Percentiles rank a stretch among this genome's conserved stretches.
Conservation (phyloP, 2,329 filamentous ascomycete genomes). For the Chaetomiaceae sp. region DNA sequence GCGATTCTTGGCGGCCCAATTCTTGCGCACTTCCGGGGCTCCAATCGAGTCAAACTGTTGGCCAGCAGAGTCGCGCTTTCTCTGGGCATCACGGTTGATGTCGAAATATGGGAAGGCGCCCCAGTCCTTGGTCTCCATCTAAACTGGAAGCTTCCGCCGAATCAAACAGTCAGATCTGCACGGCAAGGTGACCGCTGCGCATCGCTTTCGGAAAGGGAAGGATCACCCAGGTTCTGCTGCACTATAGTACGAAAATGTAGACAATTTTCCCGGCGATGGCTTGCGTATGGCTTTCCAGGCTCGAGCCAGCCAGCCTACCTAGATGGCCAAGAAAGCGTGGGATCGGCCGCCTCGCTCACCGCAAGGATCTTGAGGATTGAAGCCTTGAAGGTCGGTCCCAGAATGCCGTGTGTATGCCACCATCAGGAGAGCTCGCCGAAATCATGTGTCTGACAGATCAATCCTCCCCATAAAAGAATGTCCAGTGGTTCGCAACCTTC, state of each 20-base stretch:
- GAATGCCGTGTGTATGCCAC: not conserved
- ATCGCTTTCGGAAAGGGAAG: not conserved
- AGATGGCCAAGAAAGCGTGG: not conserved
- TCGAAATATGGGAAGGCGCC: too few relatives aligned
- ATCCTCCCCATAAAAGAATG: not conserved
- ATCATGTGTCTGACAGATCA: not conserved
- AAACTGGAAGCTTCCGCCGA: not conserved
- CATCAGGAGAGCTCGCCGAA: not conserved
- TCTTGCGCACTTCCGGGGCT: not conserved
- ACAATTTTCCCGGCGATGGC: not conserved
- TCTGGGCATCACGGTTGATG: not conserved
- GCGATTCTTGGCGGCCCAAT: not conserved
- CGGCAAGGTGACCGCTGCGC: not conserved
- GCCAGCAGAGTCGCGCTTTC: not conserved
- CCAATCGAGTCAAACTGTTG: not conserved
- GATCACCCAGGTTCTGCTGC: not conserved
- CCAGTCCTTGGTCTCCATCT: not conserved
- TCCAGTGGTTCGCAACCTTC: not conserved
- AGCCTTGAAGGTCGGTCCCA: too few relatives aligned
- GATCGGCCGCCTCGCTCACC: not conserved
- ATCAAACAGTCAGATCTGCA: not conserved
- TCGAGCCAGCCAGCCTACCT: not conserved
- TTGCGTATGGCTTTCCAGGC: not conserved
- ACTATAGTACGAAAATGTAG: not conserved
- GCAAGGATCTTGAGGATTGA: not conserved